Base-by-base conservation (phyloP, 2,329 filamentous ascomycete species). In the Sporothrix sp. region DNA sequence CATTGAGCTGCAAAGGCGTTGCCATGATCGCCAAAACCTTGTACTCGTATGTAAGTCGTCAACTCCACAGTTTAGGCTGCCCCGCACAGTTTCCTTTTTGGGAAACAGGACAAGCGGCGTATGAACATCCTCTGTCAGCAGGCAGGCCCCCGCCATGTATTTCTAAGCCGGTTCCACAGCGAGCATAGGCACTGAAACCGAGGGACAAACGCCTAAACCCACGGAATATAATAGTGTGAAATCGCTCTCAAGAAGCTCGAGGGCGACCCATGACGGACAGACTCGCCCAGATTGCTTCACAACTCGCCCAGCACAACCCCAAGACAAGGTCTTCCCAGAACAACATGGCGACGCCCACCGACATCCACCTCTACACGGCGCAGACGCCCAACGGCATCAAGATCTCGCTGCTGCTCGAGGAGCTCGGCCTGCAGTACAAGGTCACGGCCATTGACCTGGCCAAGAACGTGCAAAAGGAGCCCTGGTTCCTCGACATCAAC, bases 341-440 rank as follows among this genome's bases (percentile, higher is more conserved):
- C 38, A 42, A 32, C 59, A 75, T 74, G 71, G 62, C 70, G 18
- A 58, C 61, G 49, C 63, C 68, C 66, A 73, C 84, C 6, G 73
- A 85, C 58, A 88, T 95, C 60, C 84, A 82, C 38, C 78, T 95
- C 27, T 94, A 93, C 71, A 95, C 88, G 11, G 75, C 78, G 11
- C 77, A 82, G 61, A 95, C 90, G 47, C 87, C 90, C 40, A 95
- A 95, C 68, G 88, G 89, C 56, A 85, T 93, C 74, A 95, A 95
- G 66, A 79, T 87, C 55, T 89, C 86, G 51, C 95, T 95, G 57
- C 76, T 87, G 9, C 71, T 96, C 14, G 88, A 94, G 68, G 89
- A 95, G 69, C 75, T 95, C 4, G 84, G 83, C 58, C 70, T 94
- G 36, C 78, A 84, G n/a, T 95, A 95, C 71, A 81, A 88, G 68